phyloP scores from a whole-genome alignment of 1,139 yeast species.

The Kluyveromyces sp. region DNA sequence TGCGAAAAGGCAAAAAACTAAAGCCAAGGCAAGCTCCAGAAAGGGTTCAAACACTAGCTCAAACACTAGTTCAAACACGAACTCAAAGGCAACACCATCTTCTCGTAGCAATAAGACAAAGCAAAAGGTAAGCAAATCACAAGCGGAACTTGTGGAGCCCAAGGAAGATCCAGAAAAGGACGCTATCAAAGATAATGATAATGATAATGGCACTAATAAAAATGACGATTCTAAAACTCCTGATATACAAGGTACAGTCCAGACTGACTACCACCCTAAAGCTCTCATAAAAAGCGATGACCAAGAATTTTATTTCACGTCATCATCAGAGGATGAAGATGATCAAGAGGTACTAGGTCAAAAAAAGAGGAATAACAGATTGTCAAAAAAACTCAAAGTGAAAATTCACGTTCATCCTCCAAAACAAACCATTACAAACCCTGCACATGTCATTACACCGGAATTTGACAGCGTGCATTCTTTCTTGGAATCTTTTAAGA shows the following conservation, averaged over 20 bases:
- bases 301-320: conserved; percentile 21
- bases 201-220: conserved; percentile 10
- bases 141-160: not conserved
- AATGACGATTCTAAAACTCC: not conserved
- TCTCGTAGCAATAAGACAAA: not conserved
- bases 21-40: too few species aligned
- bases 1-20: not conserved
- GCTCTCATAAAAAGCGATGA: not conserved
- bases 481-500: conserved; percentile 45
- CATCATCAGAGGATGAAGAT: conserved; percentile 28
- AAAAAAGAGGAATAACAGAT: not conserved
- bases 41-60: too few species aligned
- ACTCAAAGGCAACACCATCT: not conserved
- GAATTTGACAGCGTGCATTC: conserved; percentile 33
- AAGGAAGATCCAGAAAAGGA: not conserved
- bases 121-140: not conserved
- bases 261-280: not conserved
- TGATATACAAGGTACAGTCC: too few species aligned
- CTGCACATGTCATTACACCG: conserved; percentile 52
- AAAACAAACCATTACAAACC: conserved; percentile 64
- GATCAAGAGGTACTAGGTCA: conserved; percentile 1
- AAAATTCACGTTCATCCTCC: conserved; percentile 46
- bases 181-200: conserved; percentile 6
- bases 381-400: conserved; percentile 28
- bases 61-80: not conserved